Conservation (phyloP, 2,329 filamentous ascomycete genomes). For the Mycocentrospora acerina region DNA sequence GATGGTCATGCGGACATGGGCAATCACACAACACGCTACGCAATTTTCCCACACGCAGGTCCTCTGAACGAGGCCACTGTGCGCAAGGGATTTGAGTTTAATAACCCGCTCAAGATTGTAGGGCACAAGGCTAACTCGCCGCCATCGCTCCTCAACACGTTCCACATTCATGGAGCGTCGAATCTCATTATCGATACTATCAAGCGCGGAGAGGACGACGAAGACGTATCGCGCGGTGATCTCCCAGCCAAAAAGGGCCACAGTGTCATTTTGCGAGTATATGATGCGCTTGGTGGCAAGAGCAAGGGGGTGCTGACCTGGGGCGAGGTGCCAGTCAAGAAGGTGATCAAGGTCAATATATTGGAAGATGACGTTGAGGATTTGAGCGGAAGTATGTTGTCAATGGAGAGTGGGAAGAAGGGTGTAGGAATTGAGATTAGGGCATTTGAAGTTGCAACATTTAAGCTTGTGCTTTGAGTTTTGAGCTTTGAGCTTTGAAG, state of each 20-base stretch:
- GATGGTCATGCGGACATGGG: constrained; percentile 96
- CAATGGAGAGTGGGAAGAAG: too few relatives aligned
- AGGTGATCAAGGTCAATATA: constrained; percentile 79
- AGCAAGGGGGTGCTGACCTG: constrained; percentile 70
- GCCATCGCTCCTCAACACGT: constrained; percentile 51
- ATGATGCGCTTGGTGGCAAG: constrained; percentile 84
- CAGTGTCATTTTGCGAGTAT: constrained; percentile 82
- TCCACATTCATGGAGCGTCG: constrained; percentile 64
- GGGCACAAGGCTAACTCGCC: constrained; percentile 19
- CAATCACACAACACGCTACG: constrained; percentile 81
- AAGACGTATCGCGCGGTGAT: constrained; percentile 54
- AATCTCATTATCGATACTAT: constrained; percentile 83
- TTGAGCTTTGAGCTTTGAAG: background rate
- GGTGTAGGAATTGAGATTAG: constrained; percentile 59
- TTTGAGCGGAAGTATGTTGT: constrained; percentile 40
- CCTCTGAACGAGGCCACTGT: constrained; percentile 72
- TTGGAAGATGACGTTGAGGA: constrained; percentile 81
- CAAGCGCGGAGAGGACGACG: constrained; percentile 73
- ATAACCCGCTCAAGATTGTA: constrained; percentile 70
- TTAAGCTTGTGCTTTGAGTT: constrained; percentile 46
- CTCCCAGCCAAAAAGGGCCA: constrained; percentile 66
- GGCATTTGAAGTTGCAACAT: constrained; percentile 85
- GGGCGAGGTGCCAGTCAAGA: constrained; percentile 67
- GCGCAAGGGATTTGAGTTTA: constrained; percentile 85
- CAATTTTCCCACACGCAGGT: constrained; percentile 82